phyloP scores from a whole-genome alignment of 1,139 yeast genomes.

The Nakaseomyces bracarensis region DNA sequence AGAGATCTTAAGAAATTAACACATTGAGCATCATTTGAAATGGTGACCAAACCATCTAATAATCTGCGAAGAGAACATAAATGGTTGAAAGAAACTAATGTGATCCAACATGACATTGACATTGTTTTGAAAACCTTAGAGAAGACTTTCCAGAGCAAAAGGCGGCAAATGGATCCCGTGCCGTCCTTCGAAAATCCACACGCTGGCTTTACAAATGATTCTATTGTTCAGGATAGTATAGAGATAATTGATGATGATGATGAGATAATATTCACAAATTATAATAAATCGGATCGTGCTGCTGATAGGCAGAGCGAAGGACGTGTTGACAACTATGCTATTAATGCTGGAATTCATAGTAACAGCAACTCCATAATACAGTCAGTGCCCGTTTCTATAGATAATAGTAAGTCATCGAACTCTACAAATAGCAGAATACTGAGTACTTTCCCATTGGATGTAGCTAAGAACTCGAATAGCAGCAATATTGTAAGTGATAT shows the following conservation, averaged over 20 bases:
- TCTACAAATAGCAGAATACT: background rate
- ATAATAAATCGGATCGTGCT: background rate
- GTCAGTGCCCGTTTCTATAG: background rate
- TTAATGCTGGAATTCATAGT: background rate
- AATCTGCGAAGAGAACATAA: constrained; percentile 29
- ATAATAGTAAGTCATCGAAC: constrained; percentile 2
- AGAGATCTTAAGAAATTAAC: background rate
- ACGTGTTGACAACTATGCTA: no score
- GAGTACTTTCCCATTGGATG: constrained; percentile 1
- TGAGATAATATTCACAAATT: background rate
- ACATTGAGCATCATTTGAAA: no score
- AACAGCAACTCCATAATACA: background rate
- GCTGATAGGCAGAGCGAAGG: no score
- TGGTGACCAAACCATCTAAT: constrained; percentile 28
- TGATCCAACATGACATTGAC: constrained; percentile 18
- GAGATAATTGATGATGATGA: constrained; percentile 6
- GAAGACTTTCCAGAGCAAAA: constrained; percentile 13
- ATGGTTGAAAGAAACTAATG: constrained; percentile 25
- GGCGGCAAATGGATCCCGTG: background rate
- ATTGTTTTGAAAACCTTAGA: constrained; percentile 16
- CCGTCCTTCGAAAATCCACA: background rate
- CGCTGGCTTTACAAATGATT: no score
- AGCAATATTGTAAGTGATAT: background rate
- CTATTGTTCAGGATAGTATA: background rate
- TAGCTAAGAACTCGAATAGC: background rate